phyloP scores from a whole-genome alignment of 2,329 filamentous ascomycete genomes.

The Ophiosphaerella korrae region DNA sequence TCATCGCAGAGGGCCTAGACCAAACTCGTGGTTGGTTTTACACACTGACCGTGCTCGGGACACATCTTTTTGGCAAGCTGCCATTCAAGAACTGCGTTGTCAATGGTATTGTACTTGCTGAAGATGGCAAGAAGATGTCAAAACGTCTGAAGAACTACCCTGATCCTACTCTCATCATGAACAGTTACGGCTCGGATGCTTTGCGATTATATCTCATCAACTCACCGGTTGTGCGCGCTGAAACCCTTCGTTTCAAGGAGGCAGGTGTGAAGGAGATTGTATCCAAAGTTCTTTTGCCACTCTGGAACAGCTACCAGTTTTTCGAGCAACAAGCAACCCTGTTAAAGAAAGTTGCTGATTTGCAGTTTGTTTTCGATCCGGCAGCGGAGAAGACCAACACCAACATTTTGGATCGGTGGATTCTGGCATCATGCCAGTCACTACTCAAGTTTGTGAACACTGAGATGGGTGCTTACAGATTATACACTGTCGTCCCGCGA shows the following conservation, averaged over 20 bases:
- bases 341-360: constrained; percentile 80
- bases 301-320: constrained; percentile 98
- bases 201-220: constrained; percentile 96
- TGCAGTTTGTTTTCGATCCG: constrained; percentile 80
- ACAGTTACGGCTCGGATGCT: constrained; percentile 88
- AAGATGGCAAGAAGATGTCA: constrained; percentile 98
- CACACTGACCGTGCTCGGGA: constrained; percentile 85
- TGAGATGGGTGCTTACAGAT: constrained; percentile 77
- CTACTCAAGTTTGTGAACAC: constrained; percentile 88
- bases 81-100: constrained; percentile 97
- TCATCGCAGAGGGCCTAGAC: constrained; percentile 91
- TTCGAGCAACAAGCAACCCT: constrained; percentile 87
- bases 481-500: constrained; percentile 88
- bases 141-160: constrained; percentile 97
- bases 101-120: constrained; percentile 90
- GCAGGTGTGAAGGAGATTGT: constrained; percentile 92
- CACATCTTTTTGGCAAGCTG: constrained; percentile 80
- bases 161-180: constrained; percentile 80
- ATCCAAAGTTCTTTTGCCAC: constrained; percentile 82
- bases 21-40: constrained; percentile 98
- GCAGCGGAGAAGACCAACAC: constrained; percentile 74
- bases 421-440: constrained; percentile 89
- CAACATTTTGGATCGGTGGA: constrained; percentile 97
- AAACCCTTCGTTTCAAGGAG: constrained; percentile 91
- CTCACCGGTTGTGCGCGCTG: constrained; percentile 89